These are phyloP conservation scores for Tylopilus plumbeoviolaceoides DNA, from an alignment of 768 basidiomycete species.

Conservation along the genomic window DNA sequence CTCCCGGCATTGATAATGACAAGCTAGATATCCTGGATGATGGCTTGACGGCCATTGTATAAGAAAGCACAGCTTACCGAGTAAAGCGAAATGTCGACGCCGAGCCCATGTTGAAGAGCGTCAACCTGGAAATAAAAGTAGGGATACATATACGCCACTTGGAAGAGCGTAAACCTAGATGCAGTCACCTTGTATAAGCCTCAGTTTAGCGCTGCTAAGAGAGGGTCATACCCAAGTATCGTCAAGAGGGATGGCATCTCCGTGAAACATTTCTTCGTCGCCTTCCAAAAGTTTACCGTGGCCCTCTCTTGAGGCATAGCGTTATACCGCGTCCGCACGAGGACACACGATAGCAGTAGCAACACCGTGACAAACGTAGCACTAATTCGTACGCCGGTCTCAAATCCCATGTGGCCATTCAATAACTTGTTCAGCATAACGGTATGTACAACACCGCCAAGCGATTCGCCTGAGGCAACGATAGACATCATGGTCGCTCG, in stretches of 20 bases:
- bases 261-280: constrained; percentile 19
- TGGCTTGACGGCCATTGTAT: too few relatives aligned
- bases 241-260: constrained; percentile 25
- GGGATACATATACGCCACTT: constrained; percentile 45
- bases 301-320: neutral
- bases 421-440: constrained; percentile 52
- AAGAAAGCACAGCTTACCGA: too few relatives aligned
- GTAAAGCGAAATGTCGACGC: constrained; percentile 37
- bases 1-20: constrained; percentile 50
- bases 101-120: constrained; percentile 46
- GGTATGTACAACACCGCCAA: constrained; percentile 55
- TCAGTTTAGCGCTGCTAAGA: neutral
- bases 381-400: constrained; percentile 35
- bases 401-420: constrained; percentile 45
- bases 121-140: constrained; percentile 59
- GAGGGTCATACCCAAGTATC: constrained; percentile 15
- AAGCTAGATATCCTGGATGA: constrained; percentile 29
- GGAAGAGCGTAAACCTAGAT: constrained; percentile 25
- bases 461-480: constrained; percentile 42
- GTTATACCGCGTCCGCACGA: constrained; percentile 34
- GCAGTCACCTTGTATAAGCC: neutral
- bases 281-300: constrained; percentile 14
- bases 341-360: constrained; percentile 36
- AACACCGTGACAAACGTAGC: constrained; percentile 37
- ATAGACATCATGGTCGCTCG: constrained; percentile 44